Evolutionary conservation across 192 early-diverging fungal genomes (phyloP), one percentile per base, ranked within the genome.

Genomic region (Coemansia sp.): DNA sequence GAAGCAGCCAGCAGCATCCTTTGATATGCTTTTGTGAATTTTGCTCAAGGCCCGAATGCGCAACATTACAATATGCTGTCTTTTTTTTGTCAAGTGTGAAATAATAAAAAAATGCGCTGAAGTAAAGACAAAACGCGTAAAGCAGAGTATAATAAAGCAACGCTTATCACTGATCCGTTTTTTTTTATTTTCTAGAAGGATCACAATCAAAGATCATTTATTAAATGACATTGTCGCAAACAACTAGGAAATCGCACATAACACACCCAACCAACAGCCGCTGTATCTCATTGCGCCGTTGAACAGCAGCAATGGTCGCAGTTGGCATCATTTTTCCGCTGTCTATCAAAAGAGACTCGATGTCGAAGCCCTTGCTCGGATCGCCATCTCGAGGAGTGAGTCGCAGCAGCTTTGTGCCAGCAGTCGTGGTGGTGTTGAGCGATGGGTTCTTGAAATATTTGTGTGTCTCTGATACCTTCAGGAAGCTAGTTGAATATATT

Each of bases 251-350:
- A 30, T 69, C 16, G 56, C 77, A 68, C 68, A 80, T 72, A 14
- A 72, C 77, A 16, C 77, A 68, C 34, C 77, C 77, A 16, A 80
- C 22, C 18, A 80, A 69, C 33, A 80, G 34, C 14, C 72, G 72
- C 69, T 72, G 58, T 48, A 63, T 33, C 51, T 61, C 33, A 62
- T 75, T 75, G 36, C 72, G 68, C 31, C 77, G 77, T 66, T 80
- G 77, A 55, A 80, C 28, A 7, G 64, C 77, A 8, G 77, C 77
- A 34, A 80, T 61, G 1, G 77, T 80, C 12, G 77, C 77, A 7
- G 69, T 71, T 11, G 77, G 77, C 77, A 80, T 75, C 12, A 80
- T 20, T 16, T 56, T 63, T 18, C 77, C 77, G 29, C 78, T 72
- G 33, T 81, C 78, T 1, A 75, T 33, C 8, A 81, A 56, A 32